phyloP scores from a whole-genome alignment of 805 yeast genomes.

The Metschnikowia baotianmanensis region DNA sequence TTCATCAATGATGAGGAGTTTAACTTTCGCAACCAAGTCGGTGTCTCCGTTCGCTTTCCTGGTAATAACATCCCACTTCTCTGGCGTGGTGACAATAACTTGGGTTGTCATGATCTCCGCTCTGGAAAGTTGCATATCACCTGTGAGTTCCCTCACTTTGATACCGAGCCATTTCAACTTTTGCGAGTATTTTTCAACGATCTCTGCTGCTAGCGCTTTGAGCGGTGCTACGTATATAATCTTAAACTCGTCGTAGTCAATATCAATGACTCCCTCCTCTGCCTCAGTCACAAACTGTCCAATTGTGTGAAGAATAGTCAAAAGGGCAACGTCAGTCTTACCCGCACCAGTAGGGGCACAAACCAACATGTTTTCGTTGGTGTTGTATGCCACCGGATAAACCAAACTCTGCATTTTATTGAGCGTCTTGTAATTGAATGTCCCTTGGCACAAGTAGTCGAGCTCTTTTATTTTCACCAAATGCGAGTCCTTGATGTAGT shows the following conservation, averaged over 20 bases:
- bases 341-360: constrained; percentile 26
- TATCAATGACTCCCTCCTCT: constrained; percentile 49
- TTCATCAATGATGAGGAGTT: constrained; percentile 87
- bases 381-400: constrained; percentile 86
- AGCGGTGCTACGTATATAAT: constrained; percentile 91
- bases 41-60: constrained; percentile 74
- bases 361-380: constrained; percentile 80
- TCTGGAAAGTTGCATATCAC: constrained; percentile 90
- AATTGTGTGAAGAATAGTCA: constrained; percentile 54
- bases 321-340: constrained; percentile 22
- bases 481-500: constrained; percentile 41
- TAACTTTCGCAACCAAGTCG: constrained; percentile 62
- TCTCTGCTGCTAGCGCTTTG: constrained; percentile 94
- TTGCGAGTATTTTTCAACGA: constrained; percentile 81
- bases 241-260: constrained; percentile 82
- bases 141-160: constrained; percentile 83
- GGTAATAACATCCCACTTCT: constrained; percentile 95
- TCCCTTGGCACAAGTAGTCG: constrained; percentile 78
- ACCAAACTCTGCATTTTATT: constrained; percentile 90
- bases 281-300: constrained; percentile 63
- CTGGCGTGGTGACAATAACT: constrained; percentile 91
- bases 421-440: constrained; percentile 76
- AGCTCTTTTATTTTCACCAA: constrained; percentile 59
- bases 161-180: constrained; percentile 84
- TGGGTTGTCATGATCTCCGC: constrained; percentile 80